phyloP scores from a whole-genome alignment of 176 grass and related monocot species.

The Dactylis glomerata region DNA sequence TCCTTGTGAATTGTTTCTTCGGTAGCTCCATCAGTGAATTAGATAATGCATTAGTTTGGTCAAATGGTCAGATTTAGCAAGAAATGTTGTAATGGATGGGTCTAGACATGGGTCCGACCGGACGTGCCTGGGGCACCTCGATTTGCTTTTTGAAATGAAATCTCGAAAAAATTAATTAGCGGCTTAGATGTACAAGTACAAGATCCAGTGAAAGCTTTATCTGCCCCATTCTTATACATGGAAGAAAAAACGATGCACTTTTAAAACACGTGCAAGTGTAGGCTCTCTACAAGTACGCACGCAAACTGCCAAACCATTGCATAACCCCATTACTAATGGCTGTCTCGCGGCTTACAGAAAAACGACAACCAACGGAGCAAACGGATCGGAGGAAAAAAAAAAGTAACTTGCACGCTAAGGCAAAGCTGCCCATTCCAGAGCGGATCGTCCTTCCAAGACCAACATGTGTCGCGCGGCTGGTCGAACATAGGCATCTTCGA shows the following conservation, averaged over 20 bases:
- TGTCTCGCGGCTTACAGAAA: neutral
- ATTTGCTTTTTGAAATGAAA: neutral
- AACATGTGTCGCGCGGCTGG: too few relatives aligned
- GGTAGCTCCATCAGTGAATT: too few relatives aligned
- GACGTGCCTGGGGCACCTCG: neutral
- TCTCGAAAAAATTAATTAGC: neutral
- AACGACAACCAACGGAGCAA: neutral
- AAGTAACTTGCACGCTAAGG: conserved; percentile 13
- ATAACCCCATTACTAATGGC: neutral
- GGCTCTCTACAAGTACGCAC: too few relatives aligned
- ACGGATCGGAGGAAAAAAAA: neutral
- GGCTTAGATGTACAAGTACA: too few relatives aligned
- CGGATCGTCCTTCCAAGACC: too few relatives aligned
- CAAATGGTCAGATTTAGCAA: too few relatives aligned
- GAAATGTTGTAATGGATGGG: neutral
- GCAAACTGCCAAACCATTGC: neutral
- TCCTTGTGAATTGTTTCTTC: too few relatives aligned
- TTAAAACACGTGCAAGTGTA: neutral
- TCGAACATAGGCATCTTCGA: too few relatives aligned
- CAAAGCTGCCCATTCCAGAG: neutral
- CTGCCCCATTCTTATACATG: neutral
- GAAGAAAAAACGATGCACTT: neutral
- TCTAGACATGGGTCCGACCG: neutral
- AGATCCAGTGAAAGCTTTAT: neutral
- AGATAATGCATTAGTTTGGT: too few relatives aligned